phyloP scores from a whole-genome alignment of 257 asterid genomes.

The Solanum dulcamara region DNA sequence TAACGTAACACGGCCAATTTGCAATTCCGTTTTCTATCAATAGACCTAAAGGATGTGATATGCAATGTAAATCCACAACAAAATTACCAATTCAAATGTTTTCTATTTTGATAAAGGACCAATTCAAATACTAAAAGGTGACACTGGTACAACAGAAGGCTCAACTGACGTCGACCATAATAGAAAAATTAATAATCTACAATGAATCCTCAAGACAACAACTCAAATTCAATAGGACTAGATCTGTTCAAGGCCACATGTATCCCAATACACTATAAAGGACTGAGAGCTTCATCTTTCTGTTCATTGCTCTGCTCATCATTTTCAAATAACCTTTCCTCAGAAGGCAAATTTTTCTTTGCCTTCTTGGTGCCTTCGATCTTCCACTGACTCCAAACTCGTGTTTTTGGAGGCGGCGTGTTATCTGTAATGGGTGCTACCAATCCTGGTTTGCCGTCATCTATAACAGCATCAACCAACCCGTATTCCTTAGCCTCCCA shows the following conservation, averaged over 20 bases:
- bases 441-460: conserved; percentile 90
- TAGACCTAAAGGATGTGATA: background rate
- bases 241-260: background rate
- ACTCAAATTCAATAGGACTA: background rate
- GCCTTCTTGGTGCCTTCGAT: conserved; percentile 47
- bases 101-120: background rate
- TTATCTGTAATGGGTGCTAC: conserved; percentile 71
- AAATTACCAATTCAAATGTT: background rate
- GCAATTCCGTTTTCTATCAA: background rate
- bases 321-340: conserved; percentile 37
- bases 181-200: background rate
- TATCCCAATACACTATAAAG: conserved; percentile 6
- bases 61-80: background rate
- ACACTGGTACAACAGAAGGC: background rate
- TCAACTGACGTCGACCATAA: background rate
- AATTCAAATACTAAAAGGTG: background rate
- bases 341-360: conserved; percentile 64
- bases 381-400: conserved; percentile 59
- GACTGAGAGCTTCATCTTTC: conserved; percentile 38
- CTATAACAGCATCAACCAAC: conserved; percentile 71
- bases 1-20: no score
- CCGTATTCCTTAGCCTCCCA: conserved; percentile 98
- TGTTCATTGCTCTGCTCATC: conserved; percentile 29
- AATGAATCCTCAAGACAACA: background rate
- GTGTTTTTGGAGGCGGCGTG: conserved; percentile 66